Percentiles rank a stretch among this genome's conserved stretches.
Conservation (phyloP, 75 land plant species). For the Isoetes taiwanensis region DNA sequence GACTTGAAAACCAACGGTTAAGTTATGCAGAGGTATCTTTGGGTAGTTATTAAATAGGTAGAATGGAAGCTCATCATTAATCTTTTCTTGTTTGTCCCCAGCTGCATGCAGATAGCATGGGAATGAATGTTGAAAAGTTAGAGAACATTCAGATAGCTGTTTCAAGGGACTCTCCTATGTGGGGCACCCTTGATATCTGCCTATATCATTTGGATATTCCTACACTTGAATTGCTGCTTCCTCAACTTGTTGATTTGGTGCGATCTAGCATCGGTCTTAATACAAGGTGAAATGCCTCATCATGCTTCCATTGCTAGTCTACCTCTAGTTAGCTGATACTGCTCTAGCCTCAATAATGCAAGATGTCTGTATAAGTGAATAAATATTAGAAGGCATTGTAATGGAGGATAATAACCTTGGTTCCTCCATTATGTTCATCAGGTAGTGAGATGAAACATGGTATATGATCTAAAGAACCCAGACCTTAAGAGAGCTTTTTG, state of each 20-base stretch:
- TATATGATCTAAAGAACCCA: too few relatives aligned
- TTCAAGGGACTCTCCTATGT: slow-evolving; percentile 98
- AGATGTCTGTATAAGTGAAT: too few relatives aligned
- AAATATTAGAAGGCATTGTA: too few relatives aligned
- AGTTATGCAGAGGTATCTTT: slow-evolving; percentile 92
- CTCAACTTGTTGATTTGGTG: slow-evolving; percentile 82
- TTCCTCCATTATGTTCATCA: too few relatives aligned
- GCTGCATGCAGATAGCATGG: slow-evolving; percentile 89
- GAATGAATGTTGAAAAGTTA: slow-evolving; percentile 82
- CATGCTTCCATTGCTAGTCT: not conserved
- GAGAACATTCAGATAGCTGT: slow-evolving; percentile 79
- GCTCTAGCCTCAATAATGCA: not conserved
- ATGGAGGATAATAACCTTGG: too few relatives aligned
- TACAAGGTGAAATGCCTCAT: slow-evolving; percentile 45
- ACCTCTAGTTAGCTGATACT: not conserved
- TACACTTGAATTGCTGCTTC: slow-evolving; percentile 59
- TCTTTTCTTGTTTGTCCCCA: slow-evolving; percentile 9
- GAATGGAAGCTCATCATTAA: not conserved
- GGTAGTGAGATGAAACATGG: too few relatives aligned
- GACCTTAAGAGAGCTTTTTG: too few relatives aligned
- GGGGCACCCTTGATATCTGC: slow-evolving; percentile 95
- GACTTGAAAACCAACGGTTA: slow-evolving; percentile 90
- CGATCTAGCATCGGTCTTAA: slow-evolving; percentile 94
- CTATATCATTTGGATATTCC: slow-evolving; percentile 50
- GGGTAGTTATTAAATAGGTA: too few relatives aligned